Conservation (phyloP, 257 asterid species). For the Verbena officinalis region DNA sequence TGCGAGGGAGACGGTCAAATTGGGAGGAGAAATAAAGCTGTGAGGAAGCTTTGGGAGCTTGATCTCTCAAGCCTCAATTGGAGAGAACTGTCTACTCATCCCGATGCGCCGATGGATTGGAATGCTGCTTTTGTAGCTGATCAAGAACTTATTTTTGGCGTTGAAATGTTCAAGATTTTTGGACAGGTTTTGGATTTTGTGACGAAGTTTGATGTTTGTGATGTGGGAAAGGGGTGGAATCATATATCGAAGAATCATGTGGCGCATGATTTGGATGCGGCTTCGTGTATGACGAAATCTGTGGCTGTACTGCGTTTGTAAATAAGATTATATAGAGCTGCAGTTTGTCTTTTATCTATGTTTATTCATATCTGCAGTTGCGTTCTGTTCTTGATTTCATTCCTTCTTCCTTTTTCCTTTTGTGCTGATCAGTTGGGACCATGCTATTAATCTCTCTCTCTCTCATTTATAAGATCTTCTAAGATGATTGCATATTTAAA, state of each 20-base stretch:
- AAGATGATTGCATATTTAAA: too few species aligned
- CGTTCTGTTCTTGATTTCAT: background rate
- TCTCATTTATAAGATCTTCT: too few species aligned
- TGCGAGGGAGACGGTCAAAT: slow-evolving; percentile 96
- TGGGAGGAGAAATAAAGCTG: slow-evolving; percentile 94
- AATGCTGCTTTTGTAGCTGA: slow-evolving; percentile 86
- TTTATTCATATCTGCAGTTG: background rate
- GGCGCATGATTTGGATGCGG: slow-evolving; percentile 76
- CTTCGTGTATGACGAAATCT: slow-evolving; percentile 87
- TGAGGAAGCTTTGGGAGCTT: slow-evolving; percentile 94
- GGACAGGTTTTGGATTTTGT: slow-evolving; percentile 94
- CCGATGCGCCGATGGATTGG: slow-evolving; percentile 99
- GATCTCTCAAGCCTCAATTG: slow-evolving; percentile 56
- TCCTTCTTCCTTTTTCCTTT: background rate
- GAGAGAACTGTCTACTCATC: slow-evolving; percentile 71
- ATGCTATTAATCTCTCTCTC: slow-evolving; percentile 17
- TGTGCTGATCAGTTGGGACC: slow-evolving; percentile 4
- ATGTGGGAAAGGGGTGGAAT: slow-evolving; percentile 52
- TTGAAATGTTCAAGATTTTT: slow-evolving; percentile 94
- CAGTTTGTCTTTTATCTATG: slow-evolving; percentile 1
- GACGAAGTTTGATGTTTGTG: slow-evolving; percentile 60
- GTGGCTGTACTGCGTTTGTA: slow-evolving; percentile 80
- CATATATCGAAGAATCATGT: slow-evolving; percentile 77
- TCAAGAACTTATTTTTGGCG: slow-evolving; percentile 60
- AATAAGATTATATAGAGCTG: background rate